These are phyloP conservation scores for Colletotrichum kahawae DNA, from an alignment of 2,329 filamentous ascomycete species.

Conservation along the genomic window DNA sequence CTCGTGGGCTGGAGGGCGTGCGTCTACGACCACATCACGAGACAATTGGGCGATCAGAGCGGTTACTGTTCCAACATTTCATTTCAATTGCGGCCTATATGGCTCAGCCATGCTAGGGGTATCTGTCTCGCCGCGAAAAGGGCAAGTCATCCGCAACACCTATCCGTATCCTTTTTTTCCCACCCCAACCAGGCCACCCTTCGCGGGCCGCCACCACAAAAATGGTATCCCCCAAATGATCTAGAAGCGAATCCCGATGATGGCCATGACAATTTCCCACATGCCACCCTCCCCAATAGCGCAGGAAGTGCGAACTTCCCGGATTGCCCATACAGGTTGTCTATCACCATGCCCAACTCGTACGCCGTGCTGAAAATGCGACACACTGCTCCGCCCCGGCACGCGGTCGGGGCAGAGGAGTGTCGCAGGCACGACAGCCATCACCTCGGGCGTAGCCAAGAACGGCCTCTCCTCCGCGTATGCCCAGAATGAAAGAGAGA, in stretches of 20 bases:
- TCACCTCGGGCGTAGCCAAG: conserved; percentile 29
- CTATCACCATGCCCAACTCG: conserved; percentile 13
- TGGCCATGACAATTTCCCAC: conserved; percentile 8
- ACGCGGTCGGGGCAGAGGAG: neutral
- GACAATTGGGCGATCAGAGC: neutral
- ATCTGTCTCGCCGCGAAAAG: neutral
- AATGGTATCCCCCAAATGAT: neutral
- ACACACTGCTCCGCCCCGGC: neutral
- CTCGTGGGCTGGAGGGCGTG: neutral
- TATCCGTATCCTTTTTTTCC: neutral
- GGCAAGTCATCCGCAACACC: conserved; percentile 5
- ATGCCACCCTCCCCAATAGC: conserved; percentile 9
- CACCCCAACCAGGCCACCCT: neutral
- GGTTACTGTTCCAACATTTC: conserved; percentile 5
- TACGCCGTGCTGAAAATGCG: neutral
- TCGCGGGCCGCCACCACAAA: neutral
- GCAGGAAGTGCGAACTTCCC: conserved; percentile 21
- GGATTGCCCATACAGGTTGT: conserved; percentile 17
- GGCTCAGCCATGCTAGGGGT: conserved; percentile 21
- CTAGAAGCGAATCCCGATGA: neutral
- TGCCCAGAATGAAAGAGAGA: neutral
- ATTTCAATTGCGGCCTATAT: conserved; percentile 10
- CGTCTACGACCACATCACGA: neutral
- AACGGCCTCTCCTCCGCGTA: conserved; percentile 11
- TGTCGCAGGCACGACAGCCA: neutral